Conservation (phyloP, 768 basidiomycete genomes). For the Termitomyces sp. region DNA sequence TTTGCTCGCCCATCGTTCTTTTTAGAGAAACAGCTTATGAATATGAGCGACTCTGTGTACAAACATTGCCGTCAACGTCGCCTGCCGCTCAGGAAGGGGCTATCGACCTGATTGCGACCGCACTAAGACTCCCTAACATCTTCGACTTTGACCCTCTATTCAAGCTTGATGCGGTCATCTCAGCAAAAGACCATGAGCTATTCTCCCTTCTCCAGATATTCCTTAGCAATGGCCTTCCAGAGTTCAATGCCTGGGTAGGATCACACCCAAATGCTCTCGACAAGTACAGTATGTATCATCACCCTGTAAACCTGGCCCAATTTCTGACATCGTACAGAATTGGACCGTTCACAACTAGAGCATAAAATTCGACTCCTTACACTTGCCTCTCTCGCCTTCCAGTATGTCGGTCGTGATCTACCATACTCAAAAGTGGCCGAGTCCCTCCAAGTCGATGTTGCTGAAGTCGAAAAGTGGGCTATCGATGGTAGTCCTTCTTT, state of each 20-base stretch:
- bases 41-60: conserved; percentile 59
- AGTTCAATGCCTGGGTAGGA: conserved; percentile 59
- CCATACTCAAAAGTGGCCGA: conserved; percentile 68
- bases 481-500: conserved; percentile 62
- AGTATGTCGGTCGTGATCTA: conserved; percentile 70
- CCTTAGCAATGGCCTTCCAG: conserved; percentile 56
- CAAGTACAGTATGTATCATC: conserved; percentile 50
- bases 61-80: conserved; percentile 54
- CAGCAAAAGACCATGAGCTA: conserved; percentile 63
- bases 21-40: conserved; percentile 59
- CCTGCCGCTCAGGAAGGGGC: conserved; percentile 50
- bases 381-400: conserved; percentile 73
- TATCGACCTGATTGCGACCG: conserved; percentile 55
- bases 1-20: background rate
- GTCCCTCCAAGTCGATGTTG: conserved; percentile 56
- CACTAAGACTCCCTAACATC: conserved; percentile 59
- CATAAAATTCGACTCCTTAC: conserved; percentile 78
- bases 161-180: conserved; percentile 68
- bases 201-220: conserved; percentile 77
- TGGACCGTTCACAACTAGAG: conserved; percentile 58
- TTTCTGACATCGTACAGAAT: conserved; percentile 32
- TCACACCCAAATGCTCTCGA: conserved; percentile 45
- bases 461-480: conserved; percentile 81
- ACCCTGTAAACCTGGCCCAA: conserved; percentile 2
- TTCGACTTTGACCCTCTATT: conserved; percentile 84